These are phyloP conservation scores for Boletus subcaerulescens DNA, from an alignment of 768 basidiomycete genomes.

Conservation along the genomic window DNA sequence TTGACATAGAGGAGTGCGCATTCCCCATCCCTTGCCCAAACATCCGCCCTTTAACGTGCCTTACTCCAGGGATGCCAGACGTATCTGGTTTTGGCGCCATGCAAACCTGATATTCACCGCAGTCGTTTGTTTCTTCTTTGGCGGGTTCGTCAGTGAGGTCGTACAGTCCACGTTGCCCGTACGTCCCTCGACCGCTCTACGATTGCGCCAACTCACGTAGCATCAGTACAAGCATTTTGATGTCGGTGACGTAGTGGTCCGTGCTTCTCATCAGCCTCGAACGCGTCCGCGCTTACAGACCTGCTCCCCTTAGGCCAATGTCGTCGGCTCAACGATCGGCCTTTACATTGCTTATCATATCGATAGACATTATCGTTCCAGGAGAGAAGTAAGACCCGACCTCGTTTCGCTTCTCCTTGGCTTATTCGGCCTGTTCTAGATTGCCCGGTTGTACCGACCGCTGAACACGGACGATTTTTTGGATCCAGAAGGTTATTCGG, in stretches of 20 bases:
- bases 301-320: conserved; percentile 59
- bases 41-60: not conserved
- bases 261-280: conserved; percentile 23
- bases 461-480: conserved; percentile 50
- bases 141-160: conserved; percentile 77
- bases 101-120: conserved; percentile 64
- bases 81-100: conserved; percentile 87
- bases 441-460: conserved; percentile 74
- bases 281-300: conserved; percentile 5
- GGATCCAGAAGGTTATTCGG: conserved; percentile 48
- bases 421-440: conserved; percentile 39
- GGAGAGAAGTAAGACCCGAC: conserved; percentile 59
- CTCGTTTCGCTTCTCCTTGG: not conserved
- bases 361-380: conserved; percentile 72
- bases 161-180: conserved; percentile 79
- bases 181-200: conserved; percentile 17
- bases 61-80: conserved; percentile 57
- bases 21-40: not conserved
- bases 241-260: conserved; percentile 66
- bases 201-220: not conserved
- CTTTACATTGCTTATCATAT: conserved; percentile 63
- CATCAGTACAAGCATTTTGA: conserved; percentile 69
- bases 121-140: conserved; percentile 73
- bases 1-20: conserved; percentile 84
- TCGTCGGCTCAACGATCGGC: conserved; percentile 69